Evolutionary conservation across 371 early-diverging fungal genomes (phyloP).

Genomic region (Circinella minor): DNA sequence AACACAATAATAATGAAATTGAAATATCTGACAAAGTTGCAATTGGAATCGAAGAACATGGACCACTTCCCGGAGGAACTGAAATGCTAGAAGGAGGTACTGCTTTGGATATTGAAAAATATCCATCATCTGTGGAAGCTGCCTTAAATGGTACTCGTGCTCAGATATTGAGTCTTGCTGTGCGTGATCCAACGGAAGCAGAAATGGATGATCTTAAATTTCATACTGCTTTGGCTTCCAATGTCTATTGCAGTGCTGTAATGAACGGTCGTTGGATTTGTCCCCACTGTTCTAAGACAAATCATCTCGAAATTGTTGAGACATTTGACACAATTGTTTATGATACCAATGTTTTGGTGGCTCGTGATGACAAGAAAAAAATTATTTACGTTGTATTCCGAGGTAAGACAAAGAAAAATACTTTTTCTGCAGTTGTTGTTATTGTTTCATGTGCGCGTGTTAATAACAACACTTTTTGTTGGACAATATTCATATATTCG

Average conservation of each 20-base stretch:
- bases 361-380: conserved; percentile 23
- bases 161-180: not conserved
- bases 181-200: conserved; percentile 8
- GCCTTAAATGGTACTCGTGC: conserved; percentile 5
- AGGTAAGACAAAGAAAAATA: conserved; percentile 9
- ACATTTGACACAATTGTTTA: conserved; percentile 22
- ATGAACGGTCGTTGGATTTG: conserved; percentile 24
- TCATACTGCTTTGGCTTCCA: conserved; percentile 21
- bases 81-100: conserved; percentile 7
- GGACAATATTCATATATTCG: too few species aligned
- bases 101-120: not conserved
- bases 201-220: conserved; percentile 11
- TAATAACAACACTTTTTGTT: too few species aligned
- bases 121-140: conserved; percentile 1
- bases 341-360: conserved; percentile 24
- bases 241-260: conserved; percentile 23
- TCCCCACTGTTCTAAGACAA: conserved; percentile 15
- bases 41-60: conserved; percentile 16
- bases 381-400: conserved; percentile 28
- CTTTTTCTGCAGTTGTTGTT: not conserved
- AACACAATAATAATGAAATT: not conserved
- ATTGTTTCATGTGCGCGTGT: too few species aligned
- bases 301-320: conserved; percentile 16
- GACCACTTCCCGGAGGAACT: conserved; percentile 19
- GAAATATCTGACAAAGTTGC: conserved; percentile 10